A percentile compares a stretch with the other conserved stretches of the same genome.
Conservation (phyloP, 768 basidiomycete species). For the Tricholoma sp. region DNA sequence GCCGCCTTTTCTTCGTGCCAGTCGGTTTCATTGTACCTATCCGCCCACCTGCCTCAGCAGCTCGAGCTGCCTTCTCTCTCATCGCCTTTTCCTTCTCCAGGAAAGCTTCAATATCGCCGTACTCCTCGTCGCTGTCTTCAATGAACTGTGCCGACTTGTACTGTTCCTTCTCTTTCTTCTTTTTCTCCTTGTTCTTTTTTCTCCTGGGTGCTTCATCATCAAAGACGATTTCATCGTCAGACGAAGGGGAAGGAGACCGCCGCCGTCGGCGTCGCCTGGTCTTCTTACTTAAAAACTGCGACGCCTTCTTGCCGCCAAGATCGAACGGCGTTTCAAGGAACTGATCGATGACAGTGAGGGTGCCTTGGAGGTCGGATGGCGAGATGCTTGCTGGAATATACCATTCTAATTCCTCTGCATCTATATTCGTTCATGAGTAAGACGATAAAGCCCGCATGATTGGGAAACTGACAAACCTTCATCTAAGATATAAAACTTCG, state of each 20-base stretch:
- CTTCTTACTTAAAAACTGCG: slow-evolving; percentile 67
- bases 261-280: slow-evolving; percentile 47
- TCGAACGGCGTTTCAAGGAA: slow-evolving; percentile 81
- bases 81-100: slow-evolving; percentile 65
- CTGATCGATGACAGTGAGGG: slow-evolving; percentile 72
- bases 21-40: slow-evolving; percentile 51
- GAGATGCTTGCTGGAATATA: slow-evolving; percentile 69
- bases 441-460: background rate
- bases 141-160: slow-evolving; percentile 92
- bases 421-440: slow-evolving; percentile 27
- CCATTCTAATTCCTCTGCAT: slow-evolving; percentile 77
- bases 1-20: slow-evolving; percentile 43
- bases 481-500: slow-evolving; percentile 61
- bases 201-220: slow-evolving; percentile 36
- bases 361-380: slow-evolving; percentile 63
- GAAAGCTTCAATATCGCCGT: slow-evolving; percentile 77
- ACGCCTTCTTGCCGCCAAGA: slow-evolving; percentile 69
- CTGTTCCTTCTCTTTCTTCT: slow-evolving; percentile 49
- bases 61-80: slow-evolving; percentile 48
- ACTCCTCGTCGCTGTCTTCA: slow-evolving; percentile 84
- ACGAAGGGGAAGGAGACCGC: slow-evolving; percentile 41
- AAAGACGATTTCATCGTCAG: slow-evolving; percentile 32
- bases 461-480: slow-evolving; percentile 45
- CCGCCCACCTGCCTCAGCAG: slow-evolving; percentile 37
- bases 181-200: slow-evolving; percentile 62